Base-by-base conservation (phyloP, 768 basidiomycete species). In the Butyriboletus loyo region DNA sequence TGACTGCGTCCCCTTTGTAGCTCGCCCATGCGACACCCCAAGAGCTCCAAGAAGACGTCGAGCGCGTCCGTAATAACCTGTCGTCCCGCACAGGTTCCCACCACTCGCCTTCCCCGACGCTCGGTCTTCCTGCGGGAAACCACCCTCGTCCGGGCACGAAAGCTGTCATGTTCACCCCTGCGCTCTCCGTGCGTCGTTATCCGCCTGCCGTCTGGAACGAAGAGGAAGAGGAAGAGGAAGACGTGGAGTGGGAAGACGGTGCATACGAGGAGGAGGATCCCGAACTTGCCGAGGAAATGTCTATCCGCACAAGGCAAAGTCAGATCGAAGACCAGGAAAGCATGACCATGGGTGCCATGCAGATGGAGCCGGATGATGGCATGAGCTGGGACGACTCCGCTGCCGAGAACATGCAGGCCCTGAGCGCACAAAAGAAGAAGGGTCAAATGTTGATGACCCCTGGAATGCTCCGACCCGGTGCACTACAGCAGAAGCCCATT, bases 311-410 rank as follows among this genome's bases (percentile, higher is more conserved):
- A n/a, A 63, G 71, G 51, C 74, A 76, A 44, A 73, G 73, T 40
- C 71, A 68, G 50, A 37, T 66, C 32, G 61, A 63, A 46, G 60
- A 66, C 58, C 62, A 69, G 53, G 67, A 54, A 49, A 52, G 47
- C 67, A 66, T 53, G 71, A 21, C 58, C 44, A 71, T 62, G 57
- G 62, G 61, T n/a, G 45, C 46, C 15, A 64, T 68, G 49, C 65
- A 65, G 5, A 81, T 86, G 77, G 87, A 88, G 47, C 81, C 80
- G 0, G 91, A 92, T 54, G 92, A 94, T 61, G 87, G 85, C 3
- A 89, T 95, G 82, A 79, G 81, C 54, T 95, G 94, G 93, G 92
- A 93, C 43, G 89, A 92, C 49, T 70, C 75, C 34, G 79, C 76
- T 11, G 84, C 81, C 2, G 82, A 80, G 48, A 75, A 77, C 39